Evolutionary conservation across 2,329 filamentous ascomycete species (phyloP).

Genomic region (Chaetomiaceae sp.): DNA sequence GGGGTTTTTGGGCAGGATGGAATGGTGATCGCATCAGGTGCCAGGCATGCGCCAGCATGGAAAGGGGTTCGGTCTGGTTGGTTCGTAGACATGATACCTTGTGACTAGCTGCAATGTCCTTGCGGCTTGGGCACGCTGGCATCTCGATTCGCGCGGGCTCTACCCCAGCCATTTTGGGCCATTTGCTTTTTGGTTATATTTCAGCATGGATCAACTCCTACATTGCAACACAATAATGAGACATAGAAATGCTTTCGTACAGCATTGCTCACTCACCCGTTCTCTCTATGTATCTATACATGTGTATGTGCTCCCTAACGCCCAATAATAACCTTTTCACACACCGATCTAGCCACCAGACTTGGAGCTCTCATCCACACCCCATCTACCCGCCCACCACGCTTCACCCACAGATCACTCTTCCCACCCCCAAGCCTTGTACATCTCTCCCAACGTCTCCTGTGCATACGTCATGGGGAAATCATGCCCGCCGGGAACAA

Average conservation of each 20-base stretch:
- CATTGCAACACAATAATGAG: background rate
- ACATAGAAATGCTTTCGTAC: background rate
- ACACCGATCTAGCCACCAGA: no score
- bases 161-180: conserved; percentile 5
- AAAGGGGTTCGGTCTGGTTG: conserved; percentile 1
- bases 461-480: conserved; percentile 56
- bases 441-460: conserved; percentile 43
- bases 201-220: conserved; percentile 14
- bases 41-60: background rate
- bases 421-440: conserved; percentile 44
- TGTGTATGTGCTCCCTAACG: no score
- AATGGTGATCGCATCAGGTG: conserved; percentile 7
- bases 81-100: conserved; percentile 14
- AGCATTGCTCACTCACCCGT: no score
- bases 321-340: no score
- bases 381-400: no score
- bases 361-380: no score
- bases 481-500: conserved; percentile 55
- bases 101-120: background rate
- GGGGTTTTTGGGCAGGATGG: background rate
- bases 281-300: no score
- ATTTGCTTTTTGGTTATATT: background rate
- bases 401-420: background rate
- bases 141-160: conserved; percentile 8
- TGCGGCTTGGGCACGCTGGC: conserved; percentile 5